Conservation (phyloP, 1,139 yeast genomes). For the Maudiozyma humilis region DNA sequence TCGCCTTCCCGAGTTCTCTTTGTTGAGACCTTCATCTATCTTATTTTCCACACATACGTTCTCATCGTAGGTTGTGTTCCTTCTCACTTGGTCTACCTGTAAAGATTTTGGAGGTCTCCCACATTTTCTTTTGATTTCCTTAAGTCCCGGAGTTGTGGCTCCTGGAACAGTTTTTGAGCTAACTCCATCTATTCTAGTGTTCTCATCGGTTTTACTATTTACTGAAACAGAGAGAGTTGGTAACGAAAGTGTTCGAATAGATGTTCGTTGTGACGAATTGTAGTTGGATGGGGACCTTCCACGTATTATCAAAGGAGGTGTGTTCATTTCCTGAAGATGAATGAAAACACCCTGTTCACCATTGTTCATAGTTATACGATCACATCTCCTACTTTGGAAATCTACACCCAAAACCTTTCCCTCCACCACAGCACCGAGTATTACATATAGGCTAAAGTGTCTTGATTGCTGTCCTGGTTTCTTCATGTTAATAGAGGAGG, state of each 20-base stretch:
- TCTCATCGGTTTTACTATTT: too few species aligned
- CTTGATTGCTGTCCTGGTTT: constrained; percentile 40
- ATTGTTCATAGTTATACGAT: constrained; percentile 8
- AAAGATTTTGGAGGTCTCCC: constrained; percentile 16
- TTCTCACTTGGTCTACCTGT: not conserved
- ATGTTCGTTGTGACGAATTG: constrained; percentile 7
- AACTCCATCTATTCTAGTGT: too few species aligned
- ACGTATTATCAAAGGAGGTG: constrained; percentile 57
- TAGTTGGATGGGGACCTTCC: constrained; percentile 66
- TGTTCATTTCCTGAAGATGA: constrained; percentile 38
- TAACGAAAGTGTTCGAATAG: not conserved
- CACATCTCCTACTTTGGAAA: constrained; percentile 5
- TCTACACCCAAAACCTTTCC: constrained; percentile 9
- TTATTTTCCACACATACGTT: not conserved
- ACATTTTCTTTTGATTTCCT: constrained; percentile 1
- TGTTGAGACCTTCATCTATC: not conserved
- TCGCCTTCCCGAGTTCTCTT: constrained; percentile 5
- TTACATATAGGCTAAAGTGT: constrained; percentile 48
- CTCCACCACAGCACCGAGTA: constrained; percentile 45
- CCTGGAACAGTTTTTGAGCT: too few species aligned
- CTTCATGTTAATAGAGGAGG: constrained; percentile 51
- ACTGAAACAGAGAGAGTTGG: not conserved
- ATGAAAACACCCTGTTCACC: constrained; percentile 18
- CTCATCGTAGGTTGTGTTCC: not conserved
- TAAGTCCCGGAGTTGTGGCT: not conserved